A percentile compares a stretch with the other conserved stretches of the same genome.
These are phyloP conservation scores for Hirsutella rhossiliensis DNA, from an alignment of 2,329 filamentous ascomycete species.

Conservation along the genomic window DNA sequence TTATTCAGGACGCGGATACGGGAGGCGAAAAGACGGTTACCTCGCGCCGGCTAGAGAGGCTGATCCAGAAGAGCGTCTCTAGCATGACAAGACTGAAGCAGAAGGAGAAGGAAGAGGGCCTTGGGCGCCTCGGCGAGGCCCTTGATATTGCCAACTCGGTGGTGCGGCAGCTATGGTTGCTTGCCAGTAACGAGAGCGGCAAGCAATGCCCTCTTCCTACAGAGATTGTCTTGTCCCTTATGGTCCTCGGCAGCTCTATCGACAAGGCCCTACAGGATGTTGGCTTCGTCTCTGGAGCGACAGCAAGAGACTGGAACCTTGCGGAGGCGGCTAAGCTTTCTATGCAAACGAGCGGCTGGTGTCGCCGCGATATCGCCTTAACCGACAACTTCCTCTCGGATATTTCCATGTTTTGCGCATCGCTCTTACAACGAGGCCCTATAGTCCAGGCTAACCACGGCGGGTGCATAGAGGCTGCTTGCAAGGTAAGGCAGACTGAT, in stretches of 20 bases:
- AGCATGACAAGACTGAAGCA: neutral
- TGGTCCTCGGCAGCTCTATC: neutral
- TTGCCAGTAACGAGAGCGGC: neutral
- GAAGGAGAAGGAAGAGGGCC: neutral
- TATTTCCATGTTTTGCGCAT: neutral
- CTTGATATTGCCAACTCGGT: neutral
- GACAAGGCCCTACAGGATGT: neutral
- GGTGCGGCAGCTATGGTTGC: neutral
- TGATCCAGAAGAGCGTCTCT: neutral
- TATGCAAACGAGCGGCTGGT: neutral
- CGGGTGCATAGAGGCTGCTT: neutral
- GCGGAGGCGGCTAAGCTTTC: neutral
- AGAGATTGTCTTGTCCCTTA: neutral
- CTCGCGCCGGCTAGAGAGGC: neutral
- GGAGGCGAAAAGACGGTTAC: neutral
- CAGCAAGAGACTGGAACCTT: neutral
- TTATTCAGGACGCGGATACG: neutral
- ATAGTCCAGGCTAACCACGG: neutral
- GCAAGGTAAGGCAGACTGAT: neutral
- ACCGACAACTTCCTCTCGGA: neutral
- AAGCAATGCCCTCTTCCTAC: neutral
- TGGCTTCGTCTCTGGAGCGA: neutral
- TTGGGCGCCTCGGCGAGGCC: neutral
- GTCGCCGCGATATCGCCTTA: neutral
- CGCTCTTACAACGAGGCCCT: neutral